Evolutionary conservation across 176 grass and related monocot species (phyloP), one percentile per base, ranked within the genome.

Genomic region (Oryza punctata): DNA sequence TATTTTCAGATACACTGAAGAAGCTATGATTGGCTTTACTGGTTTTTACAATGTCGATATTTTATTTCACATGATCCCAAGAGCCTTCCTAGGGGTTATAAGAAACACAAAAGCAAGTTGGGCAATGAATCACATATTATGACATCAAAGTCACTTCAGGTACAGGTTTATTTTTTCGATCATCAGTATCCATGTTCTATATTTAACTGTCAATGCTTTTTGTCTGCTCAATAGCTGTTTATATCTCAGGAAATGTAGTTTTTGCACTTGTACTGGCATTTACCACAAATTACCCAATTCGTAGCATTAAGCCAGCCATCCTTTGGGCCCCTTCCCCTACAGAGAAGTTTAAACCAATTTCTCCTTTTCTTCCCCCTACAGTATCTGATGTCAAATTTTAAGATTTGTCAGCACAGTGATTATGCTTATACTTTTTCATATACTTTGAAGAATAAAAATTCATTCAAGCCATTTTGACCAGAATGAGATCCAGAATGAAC

Each of bases 1-100:
- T 98, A 91, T 97, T 94, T 81, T 98, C 92, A 6, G 92, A 95
- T 82, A 71, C 93, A 30, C 27, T 98, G 19, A 98, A 94, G 88
- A 93, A 85, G 28, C 76, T 94, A 21, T 75, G 64, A 18, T 67
- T 46, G 92, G 95, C n/a, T 41, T 84, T 91, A 70, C 78, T 98
- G 80, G 82, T 95, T 68, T 98, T 98, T 41, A 41, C 45, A 82
- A 91, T 86, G 72, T 69, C 16, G 95, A 98, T 60, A 93, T 98
- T 43, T 94, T 88, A 76, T 93, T 85, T 92, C 92, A 64, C 61
- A 79, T 50, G 91, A 94, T 82, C 65, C 52, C 46, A 35, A 44
- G 59, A 79, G 84, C 79, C 85, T 93, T 85, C 95, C 95, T 69
- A 93, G 89, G 78, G 95, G 95, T 50, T 94, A 94, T 59, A 78